These are phyloP conservation scores for Cladorrhinum sp. DNA, from an alignment of 2,329 filamentous ascomycete species.

Conservation along the genomic window DNA sequence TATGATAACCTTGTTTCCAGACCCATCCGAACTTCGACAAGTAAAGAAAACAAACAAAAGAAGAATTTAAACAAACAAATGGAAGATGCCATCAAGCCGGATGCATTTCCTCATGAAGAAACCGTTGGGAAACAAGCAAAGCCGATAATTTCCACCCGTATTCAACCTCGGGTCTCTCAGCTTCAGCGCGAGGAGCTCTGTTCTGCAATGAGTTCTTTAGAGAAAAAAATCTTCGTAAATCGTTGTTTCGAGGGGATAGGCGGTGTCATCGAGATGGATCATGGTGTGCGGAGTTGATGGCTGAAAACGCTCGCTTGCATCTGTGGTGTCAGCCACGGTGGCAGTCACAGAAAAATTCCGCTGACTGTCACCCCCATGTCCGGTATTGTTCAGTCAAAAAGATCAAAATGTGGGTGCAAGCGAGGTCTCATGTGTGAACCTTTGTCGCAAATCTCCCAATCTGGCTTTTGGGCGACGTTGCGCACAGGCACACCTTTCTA, in stretches of 20 bases:
- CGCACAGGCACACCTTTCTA: conserved; percentile 26
- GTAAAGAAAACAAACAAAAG: neutral
- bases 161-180: neutral
- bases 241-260: neutral
- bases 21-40: neutral
- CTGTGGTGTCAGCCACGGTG: conserved; percentile 2
- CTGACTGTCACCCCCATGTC: neutral
- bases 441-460: conserved; percentile 30
- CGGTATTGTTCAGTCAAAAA: neutral
- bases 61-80: neutral
- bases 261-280: neutral
- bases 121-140: neutral
- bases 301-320: conserved; percentile 7
- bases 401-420: conserved; percentile 7
- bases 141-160: neutral
- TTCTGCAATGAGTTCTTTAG: too few relatives aligned
- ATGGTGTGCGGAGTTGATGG: neutral
- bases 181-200: too few relatives aligned
- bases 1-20: neutral
- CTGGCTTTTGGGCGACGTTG: conserved; percentile 18
- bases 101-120: neutral
- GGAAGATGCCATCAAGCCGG: neutral
- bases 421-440: conserved; percentile 22
- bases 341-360: neutral
- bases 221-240: neutral